Percentiles rank a stretch among this genome's conserved stretches.
Conservation (phyloP, 139 green algal species). For the Tetraselmis chui region DNA sequence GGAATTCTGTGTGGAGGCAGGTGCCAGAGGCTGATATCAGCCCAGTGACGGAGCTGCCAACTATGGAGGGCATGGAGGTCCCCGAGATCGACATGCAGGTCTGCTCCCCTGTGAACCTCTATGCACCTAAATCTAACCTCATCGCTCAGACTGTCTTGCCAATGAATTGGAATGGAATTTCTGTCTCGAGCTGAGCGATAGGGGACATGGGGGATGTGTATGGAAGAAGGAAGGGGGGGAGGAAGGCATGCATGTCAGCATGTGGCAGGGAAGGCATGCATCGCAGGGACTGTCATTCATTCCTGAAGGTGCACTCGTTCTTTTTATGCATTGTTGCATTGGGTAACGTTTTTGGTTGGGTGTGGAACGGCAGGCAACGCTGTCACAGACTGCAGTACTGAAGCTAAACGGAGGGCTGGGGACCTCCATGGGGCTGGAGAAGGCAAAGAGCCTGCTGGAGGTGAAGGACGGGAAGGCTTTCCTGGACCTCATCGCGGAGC, state of each 20-base stretch:
- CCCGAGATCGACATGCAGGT: constrained; percentile 63
- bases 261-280: not conserved
- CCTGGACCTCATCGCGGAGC: constrained; percentile 89
- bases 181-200: too few relatives aligned
- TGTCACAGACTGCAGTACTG: constrained; percentile 74
- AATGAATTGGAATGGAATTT: too few relatives aligned
- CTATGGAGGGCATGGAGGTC: constrained; percentile 40
- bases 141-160: too few relatives aligned
- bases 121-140: too few relatives aligned
- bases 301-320: too few relatives aligned
- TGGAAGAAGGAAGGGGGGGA: constrained; percentile 25
- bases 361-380: constrained; percentile 33
- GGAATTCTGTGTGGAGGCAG: too few relatives aligned
- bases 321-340: too few relatives aligned
- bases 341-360: too few relatives aligned
- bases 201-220: constrained; percentile 58
- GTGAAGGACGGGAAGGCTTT: constrained; percentile 86
- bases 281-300: not conserved
- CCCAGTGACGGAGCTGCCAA: not conserved
- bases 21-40: not conserved
- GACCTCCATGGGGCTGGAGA: constrained; percentile 88
- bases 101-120: too few relatives aligned
- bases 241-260: constrained; percentile 13
- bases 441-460: constrained; percentile 81
- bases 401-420: constrained; percentile 91